A percentile compares a stretch with the other conserved stretches of the same genome.
Evolutionary conservation across 495 filamentous ascomycete species (phyloP).

Genomic region (Articulospora tetracladia): DNA sequence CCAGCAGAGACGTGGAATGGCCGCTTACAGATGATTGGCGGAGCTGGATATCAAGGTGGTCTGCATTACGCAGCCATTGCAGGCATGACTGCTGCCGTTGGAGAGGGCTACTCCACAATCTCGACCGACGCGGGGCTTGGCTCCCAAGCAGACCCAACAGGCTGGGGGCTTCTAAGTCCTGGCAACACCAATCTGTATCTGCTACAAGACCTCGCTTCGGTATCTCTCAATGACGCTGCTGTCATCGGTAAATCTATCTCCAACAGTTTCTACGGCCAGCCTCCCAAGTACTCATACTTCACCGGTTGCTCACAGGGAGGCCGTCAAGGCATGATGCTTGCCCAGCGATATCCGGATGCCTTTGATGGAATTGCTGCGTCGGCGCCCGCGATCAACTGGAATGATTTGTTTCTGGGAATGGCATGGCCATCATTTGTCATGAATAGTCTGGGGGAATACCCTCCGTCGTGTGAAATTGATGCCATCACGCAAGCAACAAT

Average conservation of each 20-base stretch:
- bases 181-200: conserved; percentile 39
- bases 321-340: conserved; percentile 37
- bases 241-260: conserved; percentile 32
- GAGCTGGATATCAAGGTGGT: conserved; percentile 38
- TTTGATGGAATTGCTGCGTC: conserved; percentile 40
- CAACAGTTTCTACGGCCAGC: conserved; percentile 31
- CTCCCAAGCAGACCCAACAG: background rate
- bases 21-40: conserved; percentile 37
- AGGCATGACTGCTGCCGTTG: conserved; percentile 28
- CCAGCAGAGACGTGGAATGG: conserved; percentile 36
- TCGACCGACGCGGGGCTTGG: conserved; percentile 40
- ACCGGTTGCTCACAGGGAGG: conserved; percentile 44
- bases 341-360: conserved; percentile 37
- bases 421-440: conserved; percentile 31
- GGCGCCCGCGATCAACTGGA: conserved; percentile 34
- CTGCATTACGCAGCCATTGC: conserved; percentile 9
- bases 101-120: conserved; percentile 34
- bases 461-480: conserved; percentile 29
- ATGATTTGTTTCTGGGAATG: conserved; percentile 9
- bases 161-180: conserved; percentile 36
- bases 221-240: conserved; percentile 27
- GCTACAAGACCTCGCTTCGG: conserved; percentile 35
- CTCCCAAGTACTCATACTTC: conserved; percentile 37
- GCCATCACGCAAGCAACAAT: conserved; percentile 28
- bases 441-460: conserved; percentile 24